phyloP scores from a whole-genome alignment of 768 basidiomycete genomes.

The Naganishia kalamii region DNA sequence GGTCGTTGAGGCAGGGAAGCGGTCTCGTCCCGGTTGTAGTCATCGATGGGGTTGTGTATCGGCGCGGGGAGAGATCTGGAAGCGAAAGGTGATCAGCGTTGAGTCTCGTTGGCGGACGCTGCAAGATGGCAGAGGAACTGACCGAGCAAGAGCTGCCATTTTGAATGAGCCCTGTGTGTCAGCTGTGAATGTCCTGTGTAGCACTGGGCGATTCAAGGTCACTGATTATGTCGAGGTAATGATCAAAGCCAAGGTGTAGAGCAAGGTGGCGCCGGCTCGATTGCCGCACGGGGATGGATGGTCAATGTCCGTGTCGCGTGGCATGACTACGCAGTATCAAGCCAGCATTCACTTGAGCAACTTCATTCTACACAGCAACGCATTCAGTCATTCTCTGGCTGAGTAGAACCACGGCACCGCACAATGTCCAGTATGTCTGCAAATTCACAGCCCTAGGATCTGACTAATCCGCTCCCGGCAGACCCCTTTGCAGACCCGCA shows the following conservation, averaged over 20 bases:
- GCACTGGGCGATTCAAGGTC: not conserved
- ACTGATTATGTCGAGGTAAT: too few species aligned
- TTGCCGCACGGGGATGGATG: not conserved
- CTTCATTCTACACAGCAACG: too few species aligned
- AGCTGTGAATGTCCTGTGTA: not conserved
- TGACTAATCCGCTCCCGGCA: not conserved
- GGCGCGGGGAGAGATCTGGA: slow-evolving; percentile 43
- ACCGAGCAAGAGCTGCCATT: slow-evolving; percentile 73
- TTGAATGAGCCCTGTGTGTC: not conserved
- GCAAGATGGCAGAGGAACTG: slow-evolving; percentile 42
- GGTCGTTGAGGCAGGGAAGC: slow-evolving; percentile 5
- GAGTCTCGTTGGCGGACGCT: not conserved
- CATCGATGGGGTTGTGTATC: slow-evolving; percentile 35
- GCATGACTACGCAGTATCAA: too few species aligned
- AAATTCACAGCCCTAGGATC: not conserved
- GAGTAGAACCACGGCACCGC: not conserved
- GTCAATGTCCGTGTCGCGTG: not conserved
- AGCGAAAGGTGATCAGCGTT: not conserved
- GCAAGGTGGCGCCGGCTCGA: not conserved
- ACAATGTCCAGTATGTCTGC: slow-evolving; percentile 17
- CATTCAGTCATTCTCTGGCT: too few species aligned
- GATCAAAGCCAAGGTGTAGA: too few species aligned
- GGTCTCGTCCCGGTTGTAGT: slow-evolving; percentile 13
- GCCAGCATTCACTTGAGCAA: too few species aligned
- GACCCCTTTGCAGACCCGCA: slow-evolving; percentile 25